Evolutionary conservation across 2,329 filamentous ascomycete species (phyloP), one percentile per base, ranked within the genome.

Genomic region (Hypomyces rosellus): DNA sequence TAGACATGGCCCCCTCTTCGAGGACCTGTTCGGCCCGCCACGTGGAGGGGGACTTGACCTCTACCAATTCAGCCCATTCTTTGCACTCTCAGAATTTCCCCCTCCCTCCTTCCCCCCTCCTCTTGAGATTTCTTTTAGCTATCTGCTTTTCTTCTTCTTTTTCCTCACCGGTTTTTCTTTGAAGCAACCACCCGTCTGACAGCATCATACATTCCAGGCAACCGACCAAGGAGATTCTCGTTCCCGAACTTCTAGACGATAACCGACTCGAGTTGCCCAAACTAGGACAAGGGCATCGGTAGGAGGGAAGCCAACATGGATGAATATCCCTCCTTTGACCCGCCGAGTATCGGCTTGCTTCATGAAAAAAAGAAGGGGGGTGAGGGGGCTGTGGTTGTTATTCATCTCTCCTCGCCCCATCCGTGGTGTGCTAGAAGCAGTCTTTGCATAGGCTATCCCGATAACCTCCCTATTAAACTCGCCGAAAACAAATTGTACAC

Each of bases 11-110:
- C 40, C 33, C 47, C 36, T 33, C 47, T 33, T 43, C 16, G 36
- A 34, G 9, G 38, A 40, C 38, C 16, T 9, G 13, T 20, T 33
- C 37, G 43, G 50, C 47, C 46, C 33, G 50, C 50, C 50, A 52
- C 50, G 50, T 52, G 50, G 46, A 42, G 50, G 16, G 22, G n/a
- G 38, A 16, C 36, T 38, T 5, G 14, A 30, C 36, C 36, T 38
- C 16, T 38, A 5, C 6, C 25, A 30, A 30, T 8, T 2, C 25
- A 30, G 25, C 25, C 25, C 6, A 7, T 30, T 11, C 6, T 30
- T 30, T 30, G 25, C 25, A 30, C 9, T 5, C 25, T 30, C 25
- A 30, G 25, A 30, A 30, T 42, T 22, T n/a, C 30, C 18, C 13
- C 33, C 5, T 2, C 13, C 16, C 12, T 15, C 14, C 7, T 34